phyloP scores from a whole-genome alignment of 2,329 filamentous ascomycete genomes.

The Huntiella abstrusa region DNA sequence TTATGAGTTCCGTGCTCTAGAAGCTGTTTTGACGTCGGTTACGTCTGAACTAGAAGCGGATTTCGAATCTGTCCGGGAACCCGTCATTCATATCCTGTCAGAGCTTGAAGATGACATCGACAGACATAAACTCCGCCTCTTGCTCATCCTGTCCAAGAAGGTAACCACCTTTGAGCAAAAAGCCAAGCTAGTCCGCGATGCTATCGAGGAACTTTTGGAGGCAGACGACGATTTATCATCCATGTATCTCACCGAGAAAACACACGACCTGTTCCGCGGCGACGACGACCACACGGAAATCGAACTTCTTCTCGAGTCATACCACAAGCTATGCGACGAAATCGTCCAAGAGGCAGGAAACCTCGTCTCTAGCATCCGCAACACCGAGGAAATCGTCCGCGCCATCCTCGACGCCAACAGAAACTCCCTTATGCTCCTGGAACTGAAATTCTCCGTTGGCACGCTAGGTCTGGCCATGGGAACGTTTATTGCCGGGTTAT shows the following conservation, averaged over 20 bases:
- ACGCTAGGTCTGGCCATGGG: conserved; percentile 89
- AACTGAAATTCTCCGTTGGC: conserved; percentile 89
- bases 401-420: conserved; percentile 96
- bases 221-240: conserved; percentile 85
- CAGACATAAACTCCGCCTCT: conserved; percentile 72
- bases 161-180: conserved; percentile 96
- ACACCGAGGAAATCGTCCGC: conserved; percentile 97
- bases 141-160: conserved; percentile 88
- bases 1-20: conserved; percentile 90
- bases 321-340: conserved; percentile 94
- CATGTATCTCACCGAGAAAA: conserved; percentile 92
- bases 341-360: conserved; percentile 92
- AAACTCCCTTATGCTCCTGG: conserved; percentile 92
- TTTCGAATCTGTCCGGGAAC: conserved; percentile 83
- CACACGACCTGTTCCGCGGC: conserved; percentile 48
- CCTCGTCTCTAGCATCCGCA: conserved; percentile 82
- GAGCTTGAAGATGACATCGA: conserved; percentile 96
- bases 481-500: conserved; percentile 93
- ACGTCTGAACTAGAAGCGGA: conserved; percentile 84
- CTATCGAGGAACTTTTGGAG: conserved; percentile 86
- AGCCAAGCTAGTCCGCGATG: conserved; percentile 78
- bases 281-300: conserved; percentile 89
- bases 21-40: conserved; percentile 86
- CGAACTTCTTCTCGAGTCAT: conserved; percentile 90
- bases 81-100: conserved; percentile 70